Conservation (phyloP, 441 rosid species). For the Biscutella laevigata region DNA sequence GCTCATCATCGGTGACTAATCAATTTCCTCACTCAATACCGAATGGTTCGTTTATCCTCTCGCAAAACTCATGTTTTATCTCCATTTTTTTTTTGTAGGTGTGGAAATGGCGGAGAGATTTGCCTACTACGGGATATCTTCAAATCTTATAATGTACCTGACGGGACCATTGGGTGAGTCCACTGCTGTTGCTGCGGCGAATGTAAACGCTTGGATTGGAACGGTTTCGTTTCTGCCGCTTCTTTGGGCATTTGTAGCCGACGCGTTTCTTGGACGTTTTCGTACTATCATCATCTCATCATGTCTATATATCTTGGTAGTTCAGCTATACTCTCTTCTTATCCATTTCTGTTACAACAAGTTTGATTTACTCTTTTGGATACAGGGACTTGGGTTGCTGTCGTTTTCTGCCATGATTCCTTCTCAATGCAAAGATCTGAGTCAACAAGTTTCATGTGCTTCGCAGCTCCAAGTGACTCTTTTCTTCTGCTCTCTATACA, state of each 20-base stretch:
- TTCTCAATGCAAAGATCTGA: slow-evolving; percentile 12
- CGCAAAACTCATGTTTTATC: too few relatives aligned
- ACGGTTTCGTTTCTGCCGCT: slow-evolving; percentile 39
- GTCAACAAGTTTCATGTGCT: slow-evolving; percentile 6
- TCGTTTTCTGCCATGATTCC: slow-evolving; percentile 38
- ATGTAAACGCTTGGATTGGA: slow-evolving; percentile 50
- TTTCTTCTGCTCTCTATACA: slow-evolving; percentile 38
- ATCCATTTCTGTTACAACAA: neutral
- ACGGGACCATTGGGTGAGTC: slow-evolving; percentile 58
- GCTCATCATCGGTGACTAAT: slow-evolving; percentile 29
- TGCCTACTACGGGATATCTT: slow-evolving; percentile 41
- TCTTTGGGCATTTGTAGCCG: slow-evolving; percentile 51
- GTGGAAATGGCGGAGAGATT: slow-evolving; percentile 57
- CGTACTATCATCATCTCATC: slow-evolving; percentile 44
- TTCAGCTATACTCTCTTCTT: neutral
- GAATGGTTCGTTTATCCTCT: too few relatives aligned
- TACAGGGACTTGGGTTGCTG: slow-evolving; percentile 50
- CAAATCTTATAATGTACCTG: slow-evolving; percentile 50
- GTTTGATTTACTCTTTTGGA: too few relatives aligned
- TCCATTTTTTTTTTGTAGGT: slow-evolving; percentile 24
- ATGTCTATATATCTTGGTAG: slow-evolving; percentile 43
- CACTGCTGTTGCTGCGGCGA: slow-evolving; percentile 57
- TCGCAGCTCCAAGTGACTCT: slow-evolving; percentile 24
- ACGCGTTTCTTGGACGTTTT: slow-evolving; percentile 49
- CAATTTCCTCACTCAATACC: too few relatives aligned